Conservation (phyloP, 441 rosid species). For the Sinapis alba region DNA sequence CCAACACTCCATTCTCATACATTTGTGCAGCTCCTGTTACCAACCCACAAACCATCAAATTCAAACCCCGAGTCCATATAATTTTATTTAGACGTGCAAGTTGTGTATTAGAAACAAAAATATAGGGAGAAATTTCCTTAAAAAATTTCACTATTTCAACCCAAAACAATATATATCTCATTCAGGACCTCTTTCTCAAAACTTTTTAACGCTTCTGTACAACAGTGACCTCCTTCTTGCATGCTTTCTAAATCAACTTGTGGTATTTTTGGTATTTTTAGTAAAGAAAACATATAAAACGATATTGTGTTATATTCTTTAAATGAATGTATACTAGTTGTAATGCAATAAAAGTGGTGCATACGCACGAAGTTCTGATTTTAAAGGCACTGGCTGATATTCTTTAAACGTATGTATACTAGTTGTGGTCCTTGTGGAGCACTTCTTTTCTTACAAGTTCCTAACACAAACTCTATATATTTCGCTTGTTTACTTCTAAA, state of each 20-base stretch:
- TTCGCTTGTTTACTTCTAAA: not conserved
- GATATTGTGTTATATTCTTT: not conserved
- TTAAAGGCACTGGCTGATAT: not conserved
- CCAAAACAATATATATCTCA: not conserved
- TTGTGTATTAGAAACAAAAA: not conserved
- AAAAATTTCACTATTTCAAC: not conserved
- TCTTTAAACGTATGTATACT: not conserved
- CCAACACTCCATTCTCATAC: constrained; percentile 84
- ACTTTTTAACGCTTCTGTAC: not conserved
- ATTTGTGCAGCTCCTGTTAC: constrained; percentile 78
- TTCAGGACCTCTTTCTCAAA: not conserved
- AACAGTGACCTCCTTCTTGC: not conserved
- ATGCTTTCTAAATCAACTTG: not conserved
- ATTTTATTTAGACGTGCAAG: not conserved
- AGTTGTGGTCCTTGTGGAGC: not conserved
- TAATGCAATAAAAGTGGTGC: not conserved
- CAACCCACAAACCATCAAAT: constrained; percentile 6
- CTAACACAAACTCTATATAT: not conserved
- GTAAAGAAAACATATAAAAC: not conserved
- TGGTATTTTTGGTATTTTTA: not conserved
- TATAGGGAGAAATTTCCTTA: not conserved
- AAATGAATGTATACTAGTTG: not conserved
- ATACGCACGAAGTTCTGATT: not conserved
- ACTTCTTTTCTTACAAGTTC: not conserved
- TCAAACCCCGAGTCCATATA: not conserved